Evolutionary conservation across 2,329 filamentous ascomycete species (phyloP), one percentile per base, ranked within the genome.

Genomic region (Pseudogymnoascus sp.): DNA sequence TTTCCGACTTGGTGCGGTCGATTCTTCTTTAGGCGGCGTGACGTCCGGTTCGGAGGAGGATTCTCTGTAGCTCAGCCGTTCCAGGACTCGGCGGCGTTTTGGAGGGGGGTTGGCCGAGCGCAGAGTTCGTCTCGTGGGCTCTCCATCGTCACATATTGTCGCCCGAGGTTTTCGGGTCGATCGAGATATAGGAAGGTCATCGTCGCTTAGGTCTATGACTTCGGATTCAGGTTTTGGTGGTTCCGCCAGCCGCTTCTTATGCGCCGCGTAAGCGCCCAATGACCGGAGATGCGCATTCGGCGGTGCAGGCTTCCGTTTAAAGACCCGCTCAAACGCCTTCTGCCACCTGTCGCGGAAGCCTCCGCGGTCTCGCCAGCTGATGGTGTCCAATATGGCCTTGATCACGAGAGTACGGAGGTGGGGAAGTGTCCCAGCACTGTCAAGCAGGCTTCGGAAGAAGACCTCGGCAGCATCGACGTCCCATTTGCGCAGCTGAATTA

Each of bases 321-420:
- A 92, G 2, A 90, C 79, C 10, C 76, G 78, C 60, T 84, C 80
- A 58, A 96, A 75, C 63, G 79, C 84, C n/a, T 81, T 77, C 57
- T 84, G 84, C 89, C 91, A 95, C 64, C 83, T 82, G 65, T 87
- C 83, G 37, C 92, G 82, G 67, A 96, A 86, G n/a, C 80, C 80
- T 15, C 88, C 88, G 39, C 92, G 83, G 68, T 90, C 83, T 63
- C 90, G 85, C 89, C 91, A 96, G 9, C 78, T 77, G 23, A 88
- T 85, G 48, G 84, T 81, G 67, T 92, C 84, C 55, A 96, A 77
- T 71, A 90, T 92, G 1, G 87, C 85, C 67, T 86, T 89, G 65
- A 96, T 81, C 1, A 82, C 79, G 9, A 96, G 75, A 41, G 80
- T 77, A 7, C 90, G 85, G 21, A 97, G 79, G 61, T 83, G 75